A percentile compares a stretch with the other conserved stretches of the same genome.
Conservation (phyloP, 345 rosid genomes). For the Lepidium africanum region DNA sequence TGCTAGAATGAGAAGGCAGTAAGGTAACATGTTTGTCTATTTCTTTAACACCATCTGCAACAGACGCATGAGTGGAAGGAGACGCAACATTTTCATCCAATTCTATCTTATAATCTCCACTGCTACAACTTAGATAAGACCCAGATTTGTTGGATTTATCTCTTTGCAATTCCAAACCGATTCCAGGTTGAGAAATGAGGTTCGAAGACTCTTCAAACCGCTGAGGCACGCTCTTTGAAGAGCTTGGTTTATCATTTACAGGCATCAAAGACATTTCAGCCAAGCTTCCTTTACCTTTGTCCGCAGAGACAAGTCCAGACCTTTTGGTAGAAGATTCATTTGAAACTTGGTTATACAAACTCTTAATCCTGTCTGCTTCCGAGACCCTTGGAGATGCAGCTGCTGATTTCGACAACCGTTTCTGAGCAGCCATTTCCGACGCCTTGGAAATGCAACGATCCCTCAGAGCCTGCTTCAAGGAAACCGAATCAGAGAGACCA, state of each 20-base stretch:
- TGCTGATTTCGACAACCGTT: slow-evolving; percentile 52
- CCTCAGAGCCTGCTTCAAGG: slow-evolving; percentile 89
- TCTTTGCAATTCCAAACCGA: slow-evolving; percentile 20
- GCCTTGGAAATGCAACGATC: slow-evolving; percentile 92
- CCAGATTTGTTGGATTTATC: slow-evolving; percentile 32
- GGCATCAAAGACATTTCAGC: slow-evolving; percentile 45
- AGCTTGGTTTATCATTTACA: slow-evolving; percentile 38
- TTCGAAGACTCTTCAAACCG: slow-evolving; percentile 30
- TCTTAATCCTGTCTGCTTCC: slow-evolving; percentile 87
- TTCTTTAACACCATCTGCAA: slow-evolving; percentile 13
- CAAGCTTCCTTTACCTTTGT: slow-evolving; percentile 42
- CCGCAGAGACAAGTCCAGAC: slow-evolving; percentile 29
- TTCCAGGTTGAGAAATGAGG: slow-evolving; percentile 33
- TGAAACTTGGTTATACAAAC: slow-evolving; percentile 59
- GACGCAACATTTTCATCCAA: slow-evolving; percentile 5
- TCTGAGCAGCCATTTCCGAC: slow-evolving; percentile 95
- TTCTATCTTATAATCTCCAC: slow-evolving; percentile 17
- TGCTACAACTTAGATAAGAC: slow-evolving; percentile 19
- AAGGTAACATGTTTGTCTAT: slow-evolving; percentile 28
- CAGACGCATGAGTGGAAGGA: background rate
- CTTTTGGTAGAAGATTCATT: slow-evolving; percentile 37
- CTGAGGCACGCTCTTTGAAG: slow-evolving; percentile 31
- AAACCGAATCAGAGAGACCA: slow-evolving; percentile 61
- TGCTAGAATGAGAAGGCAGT: slow-evolving; percentile 12
- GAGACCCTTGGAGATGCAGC: slow-evolving; percentile 50